A percentile compares a stretch with the other conserved stretches of the same genome.
These are phyloP conservation scores for Debaryomyces robertsiae DNA, from an alignment of 1,139 yeast genomes.

Conservation along the genomic window DNA sequence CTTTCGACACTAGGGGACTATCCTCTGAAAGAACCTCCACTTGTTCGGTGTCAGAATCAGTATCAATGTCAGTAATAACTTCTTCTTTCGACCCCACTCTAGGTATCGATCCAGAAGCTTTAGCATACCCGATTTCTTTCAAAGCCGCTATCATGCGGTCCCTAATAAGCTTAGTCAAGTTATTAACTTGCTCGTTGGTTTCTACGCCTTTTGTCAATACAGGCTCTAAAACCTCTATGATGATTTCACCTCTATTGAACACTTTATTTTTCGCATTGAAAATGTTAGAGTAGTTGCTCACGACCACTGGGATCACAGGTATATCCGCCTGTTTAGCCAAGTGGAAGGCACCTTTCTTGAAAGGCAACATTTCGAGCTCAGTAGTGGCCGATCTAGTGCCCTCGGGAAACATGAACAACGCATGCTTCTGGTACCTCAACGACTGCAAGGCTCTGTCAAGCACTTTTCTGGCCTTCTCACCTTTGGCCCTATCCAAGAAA, in stretches of 20 bases:
- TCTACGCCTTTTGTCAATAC: constrained; percentile 56
- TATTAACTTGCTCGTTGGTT: constrained; percentile 60
- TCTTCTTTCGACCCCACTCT: constrained; percentile 2
- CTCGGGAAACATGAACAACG: constrained; percentile 87
- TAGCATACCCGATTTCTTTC: constrained; percentile 38
- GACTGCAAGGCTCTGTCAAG: constrained; percentile 67
- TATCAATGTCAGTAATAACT: constrained; percentile 16
- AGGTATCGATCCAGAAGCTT: constrained; percentile 9
- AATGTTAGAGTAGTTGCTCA: constrained; percentile 78
- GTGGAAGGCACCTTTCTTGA: constrained; percentile 98
- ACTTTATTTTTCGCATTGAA: constrained; percentile 58
- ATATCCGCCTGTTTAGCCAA: constrained; percentile 90
- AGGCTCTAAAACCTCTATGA: constrained; percentile 68
- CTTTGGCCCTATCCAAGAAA: constrained; percentile 82
- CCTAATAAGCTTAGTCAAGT: constrained; percentile 43
- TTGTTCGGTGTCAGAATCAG: constrained; percentile 25
- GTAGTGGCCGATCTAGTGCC: constrained; percentile 87
- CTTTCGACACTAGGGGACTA: constrained; percentile 21
- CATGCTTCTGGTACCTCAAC: constrained; percentile 63
- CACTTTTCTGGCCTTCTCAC: constrained; percentile 72
- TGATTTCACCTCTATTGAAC: constrained; percentile 65
- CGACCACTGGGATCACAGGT: constrained; percentile 86
- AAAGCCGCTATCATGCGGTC: constrained; percentile 34
- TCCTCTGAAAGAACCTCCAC: constrained; percentile 24
- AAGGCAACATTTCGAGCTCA: constrained; percentile 72